These are phyloP conservation scores for Didymella keratinophila DNA, from an alignment of 2,329 filamentous ascomycete genomes.

Conservation along the genomic window DNA sequence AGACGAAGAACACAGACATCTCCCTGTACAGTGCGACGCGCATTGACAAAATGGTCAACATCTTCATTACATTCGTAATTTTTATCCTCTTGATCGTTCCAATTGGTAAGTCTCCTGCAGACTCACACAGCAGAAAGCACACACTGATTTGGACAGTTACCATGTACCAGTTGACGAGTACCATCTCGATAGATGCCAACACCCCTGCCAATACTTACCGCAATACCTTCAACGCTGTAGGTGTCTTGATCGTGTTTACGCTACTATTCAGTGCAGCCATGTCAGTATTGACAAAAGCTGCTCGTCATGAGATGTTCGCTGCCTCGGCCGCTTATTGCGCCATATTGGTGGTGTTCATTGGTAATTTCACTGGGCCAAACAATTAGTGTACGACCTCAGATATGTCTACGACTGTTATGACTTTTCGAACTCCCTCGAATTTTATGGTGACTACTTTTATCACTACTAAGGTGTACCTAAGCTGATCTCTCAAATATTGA, in stretches of 20 bases:
- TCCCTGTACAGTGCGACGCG: constrained; percentile 49
- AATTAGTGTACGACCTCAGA: too few species aligned
- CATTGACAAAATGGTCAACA: constrained; percentile 52
- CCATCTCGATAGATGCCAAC: constrained; percentile 23
- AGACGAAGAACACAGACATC: constrained; percentile 46
- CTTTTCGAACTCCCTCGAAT: too few species aligned
- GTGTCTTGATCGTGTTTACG: constrained; percentile 54
- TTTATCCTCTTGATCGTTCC: constrained; percentile 54
- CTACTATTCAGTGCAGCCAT: constrained; percentile 50
- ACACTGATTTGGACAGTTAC: constrained; percentile 30
- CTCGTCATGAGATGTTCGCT: constrained; percentile 51
- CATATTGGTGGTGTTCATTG: constrained; percentile 52
- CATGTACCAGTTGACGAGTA: constrained; percentile 51
- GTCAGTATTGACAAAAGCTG: constrained; percentile 48
- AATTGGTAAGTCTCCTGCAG: constrained; percentile 27
- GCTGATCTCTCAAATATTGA: too few species aligned
- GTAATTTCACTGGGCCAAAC: constrained; percentile 51
- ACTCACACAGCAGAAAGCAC: too few species aligned
- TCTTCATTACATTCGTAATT: constrained; percentile 55
- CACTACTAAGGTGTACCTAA: too few species aligned
- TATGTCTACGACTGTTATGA: too few species aligned
- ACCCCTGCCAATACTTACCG: constrained; percentile 18
- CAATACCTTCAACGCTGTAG: constrained; percentile 52
- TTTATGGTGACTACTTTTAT: too few species aligned
- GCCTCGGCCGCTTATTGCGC: constrained; percentile 52